Conservation (phyloP, 1,139 yeast species). For the Yamadazyma conglobata region DNA sequence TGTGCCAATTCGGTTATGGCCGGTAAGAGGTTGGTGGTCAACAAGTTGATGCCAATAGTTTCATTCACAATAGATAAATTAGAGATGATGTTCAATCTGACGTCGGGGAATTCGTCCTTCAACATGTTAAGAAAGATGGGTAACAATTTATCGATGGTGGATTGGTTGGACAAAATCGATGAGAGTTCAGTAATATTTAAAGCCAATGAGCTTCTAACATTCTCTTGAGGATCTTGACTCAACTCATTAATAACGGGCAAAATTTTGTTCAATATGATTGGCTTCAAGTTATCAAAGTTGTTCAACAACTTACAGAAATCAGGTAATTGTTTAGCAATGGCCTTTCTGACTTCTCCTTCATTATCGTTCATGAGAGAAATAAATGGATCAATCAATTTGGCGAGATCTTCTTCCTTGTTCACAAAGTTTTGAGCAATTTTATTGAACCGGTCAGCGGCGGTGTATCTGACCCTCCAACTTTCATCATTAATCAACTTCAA, state of each 20-base stretch:
- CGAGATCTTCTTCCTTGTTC: slow-evolving; percentile 47
- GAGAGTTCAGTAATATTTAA: slow-evolving; percentile 83
- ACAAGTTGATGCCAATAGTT: slow-evolving; percentile 85
- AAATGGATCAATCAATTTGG: slow-evolving; percentile 65
- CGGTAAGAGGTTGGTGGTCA: slow-evolving; percentile 85
- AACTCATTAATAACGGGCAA: slow-evolving; percentile 82
- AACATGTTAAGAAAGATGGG: slow-evolving; percentile 92
- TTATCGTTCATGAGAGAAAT: slow-evolving; percentile 80
- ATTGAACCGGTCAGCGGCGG: slow-evolving; percentile 91
- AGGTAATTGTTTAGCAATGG: slow-evolving; percentile 88
- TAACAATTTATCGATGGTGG: slow-evolving; percentile 75
- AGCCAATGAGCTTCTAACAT: slow-evolving; percentile 90
- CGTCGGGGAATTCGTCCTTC: slow-evolving; percentile 96
- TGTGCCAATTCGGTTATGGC: slow-evolving; percentile 96
- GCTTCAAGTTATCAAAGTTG: slow-evolving; percentile 40
- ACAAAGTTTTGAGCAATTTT: slow-evolving; percentile 67
- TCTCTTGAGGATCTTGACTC: slow-evolving; percentile 88
- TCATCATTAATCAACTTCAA: slow-evolving; percentile 78
- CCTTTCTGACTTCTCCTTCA: slow-evolving; percentile 96
- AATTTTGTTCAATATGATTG: slow-evolving; percentile 62
- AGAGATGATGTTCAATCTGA: slow-evolving; percentile 88
- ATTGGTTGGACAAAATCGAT: slow-evolving; percentile 80
- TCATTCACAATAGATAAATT: slow-evolving; percentile 89
- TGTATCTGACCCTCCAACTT: slow-evolving; percentile 97
- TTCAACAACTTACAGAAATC: slow-evolving; percentile 61